Base-by-base conservation (phyloP, 2,329 filamentous ascomycete species). In the Stachybotrys elegans region DNA sequence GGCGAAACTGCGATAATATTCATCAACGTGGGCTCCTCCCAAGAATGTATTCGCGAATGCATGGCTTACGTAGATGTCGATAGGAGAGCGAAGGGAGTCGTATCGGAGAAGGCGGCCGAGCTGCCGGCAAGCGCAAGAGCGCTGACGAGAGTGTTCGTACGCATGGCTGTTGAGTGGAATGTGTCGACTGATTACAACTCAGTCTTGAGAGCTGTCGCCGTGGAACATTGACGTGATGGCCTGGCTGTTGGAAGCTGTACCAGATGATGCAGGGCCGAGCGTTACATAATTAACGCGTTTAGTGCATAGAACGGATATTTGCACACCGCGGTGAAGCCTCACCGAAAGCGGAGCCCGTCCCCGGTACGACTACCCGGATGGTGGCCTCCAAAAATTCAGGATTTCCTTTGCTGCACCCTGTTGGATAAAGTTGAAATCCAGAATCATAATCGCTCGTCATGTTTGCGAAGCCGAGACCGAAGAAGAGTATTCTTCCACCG, bases 71-170 rank as follows among this genome's bases (percentile, higher is more conserved):
- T 73, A 50, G 85, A 78, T 37, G 85, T 92, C 23, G 92, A 96
- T 64, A 94, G 84, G 53, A 96, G 71, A 61, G 95, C 78, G 66
- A 95, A 93, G 16, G 93, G 92, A 43, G 88, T 91, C 3, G 91
- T 89, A 66, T 95, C 85, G 50, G 80, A 82, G 64, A 95, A 93
- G 21, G 88, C 91, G 49, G 81, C 71, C 36, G 76, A 81, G 20
- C 75, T 73, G 48, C 78, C 74, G 53, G 78, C 73, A 56, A 79
- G 66, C 52, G 75, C 75, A 58, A 79, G 66, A 41, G 78, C 60
- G 53, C 73, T 64, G 48, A 71, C 65, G 58, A 75, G 58, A 59
- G 68, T 61, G 44, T 73, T 75, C 57, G 75, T 59, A 71, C 74
- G 78, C 80, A 83, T 84, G 50, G 55, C 49, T 51, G 43, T 27